Conservation (phyloP, 768 basidiomycete genomes). For the Hygrophorus pudorinus region DNA sequence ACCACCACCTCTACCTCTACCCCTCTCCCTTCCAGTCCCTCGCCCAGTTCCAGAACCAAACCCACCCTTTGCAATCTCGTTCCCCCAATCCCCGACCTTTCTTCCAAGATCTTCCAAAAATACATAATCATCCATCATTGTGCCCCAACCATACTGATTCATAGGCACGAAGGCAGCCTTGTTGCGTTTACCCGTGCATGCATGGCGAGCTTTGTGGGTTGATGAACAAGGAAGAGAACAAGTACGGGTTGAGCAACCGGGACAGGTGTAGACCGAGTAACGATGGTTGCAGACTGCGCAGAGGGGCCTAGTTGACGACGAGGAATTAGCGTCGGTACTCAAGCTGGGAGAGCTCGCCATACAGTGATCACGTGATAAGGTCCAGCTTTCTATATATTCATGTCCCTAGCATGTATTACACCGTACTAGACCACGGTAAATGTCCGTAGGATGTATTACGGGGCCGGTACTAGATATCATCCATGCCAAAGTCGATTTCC, state of each 20-base stretch:
- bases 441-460: no score
- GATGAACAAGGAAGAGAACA: slow-evolving; percentile 66
- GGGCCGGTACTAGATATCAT: slow-evolving; percentile 58
- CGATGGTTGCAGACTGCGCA: slow-evolving; percentile 43
- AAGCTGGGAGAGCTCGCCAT: no score
- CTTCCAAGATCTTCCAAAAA: slow-evolving; percentile 79
- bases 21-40: slow-evolving; percentile 16
- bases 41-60: slow-evolving; percentile 28
- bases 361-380: no score
- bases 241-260: slow-evolving; percentile 58
- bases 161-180: slow-evolving; percentile 67
- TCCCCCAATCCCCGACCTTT: slow-evolving; percentile 64
- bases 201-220: slow-evolving; percentile 50
- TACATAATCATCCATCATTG: slow-evolving; percentile 83
- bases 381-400: no score
- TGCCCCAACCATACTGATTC: slow-evolving; percentile 77
- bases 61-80: slow-evolving; percentile 56
- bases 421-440: no score
- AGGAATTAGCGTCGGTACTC: no score
- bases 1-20: slow-evolving; percentile 20
- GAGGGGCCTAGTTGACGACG: slow-evolving; percentile 8
- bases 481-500: slow-evolving; percentile 80
- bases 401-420: no score
- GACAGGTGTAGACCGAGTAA: slow-evolving; percentile 66
- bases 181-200: slow-evolving; percentile 67